These are phyloP conservation scores for Hypoxylon fuscum DNA, from an alignment of 495 filamentous ascomycete genomes.

Conservation along the genomic window DNA sequence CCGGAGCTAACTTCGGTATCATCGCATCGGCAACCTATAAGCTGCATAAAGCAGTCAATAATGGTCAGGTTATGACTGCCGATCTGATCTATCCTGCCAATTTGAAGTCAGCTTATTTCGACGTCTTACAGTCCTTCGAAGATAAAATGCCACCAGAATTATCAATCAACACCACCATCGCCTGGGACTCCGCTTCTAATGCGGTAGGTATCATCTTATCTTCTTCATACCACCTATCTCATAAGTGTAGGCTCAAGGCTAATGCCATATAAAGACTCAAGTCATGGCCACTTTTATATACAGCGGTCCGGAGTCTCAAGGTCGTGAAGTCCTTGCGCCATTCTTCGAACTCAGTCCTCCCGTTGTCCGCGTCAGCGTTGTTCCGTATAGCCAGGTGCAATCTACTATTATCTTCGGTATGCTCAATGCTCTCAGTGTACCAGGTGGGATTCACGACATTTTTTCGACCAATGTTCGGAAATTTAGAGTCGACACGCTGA, in stretches of 20 bases:
- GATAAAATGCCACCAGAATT: constrained; percentile 37
- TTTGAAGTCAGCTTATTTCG: constrained; percentile 35
- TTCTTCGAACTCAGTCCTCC: constrained; percentile 35
- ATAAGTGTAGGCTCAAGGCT: too few species aligned
- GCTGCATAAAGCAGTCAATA: constrained; percentile 37
- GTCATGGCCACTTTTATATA: constrained; percentile 37
- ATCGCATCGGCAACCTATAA: constrained; percentile 52
- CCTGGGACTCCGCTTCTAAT: constrained; percentile 16
- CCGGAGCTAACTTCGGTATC: constrained; percentile 62
- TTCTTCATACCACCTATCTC: too few species aligned
- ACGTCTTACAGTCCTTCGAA: constrained; percentile 39
- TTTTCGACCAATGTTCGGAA: constrained; percentile 14
- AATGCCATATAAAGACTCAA: constrained; percentile 17
- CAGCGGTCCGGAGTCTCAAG: constrained; percentile 33
- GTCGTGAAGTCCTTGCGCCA: constrained; percentile 25
- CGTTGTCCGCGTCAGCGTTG: constrained; percentile 5
- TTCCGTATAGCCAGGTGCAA: constrained; percentile 15
- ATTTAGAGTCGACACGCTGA: constrained; percentile 24
- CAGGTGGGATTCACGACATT: not conserved
- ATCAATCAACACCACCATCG: constrained; percentile 1
- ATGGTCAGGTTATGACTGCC: constrained; percentile 41
- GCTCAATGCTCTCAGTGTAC: not conserved
- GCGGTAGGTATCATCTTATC: constrained; percentile 6
- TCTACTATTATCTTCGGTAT: constrained; percentile 5
- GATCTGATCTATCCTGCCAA: constrained; percentile 39